Evolutionary conservation across 1,284 basidiomycete species (phyloP).

Genomic region (Leccinum subatratum): DNA sequence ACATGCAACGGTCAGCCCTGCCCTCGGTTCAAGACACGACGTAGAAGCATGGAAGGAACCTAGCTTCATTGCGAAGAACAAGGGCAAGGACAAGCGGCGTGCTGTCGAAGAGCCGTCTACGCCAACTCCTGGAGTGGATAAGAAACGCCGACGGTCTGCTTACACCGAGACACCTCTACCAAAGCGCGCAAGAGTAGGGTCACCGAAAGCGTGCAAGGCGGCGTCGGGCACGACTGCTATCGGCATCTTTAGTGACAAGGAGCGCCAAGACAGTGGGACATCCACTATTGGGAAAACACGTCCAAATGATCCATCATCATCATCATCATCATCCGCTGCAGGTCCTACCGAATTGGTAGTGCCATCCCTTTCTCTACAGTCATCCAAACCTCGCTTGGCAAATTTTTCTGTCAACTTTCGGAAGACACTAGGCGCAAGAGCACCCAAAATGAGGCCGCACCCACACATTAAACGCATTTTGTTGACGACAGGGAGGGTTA

Average conservation of each 20-base stretch:
- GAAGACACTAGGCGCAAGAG: slow-evolving; percentile 6
- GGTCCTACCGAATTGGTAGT: not conserved
- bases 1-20: not conserved
- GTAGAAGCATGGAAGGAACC: slow-evolving; percentile 28
- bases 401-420: slow-evolving; percentile 22
- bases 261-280: not conserved
- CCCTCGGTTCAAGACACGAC: slow-evolving; percentile 17
- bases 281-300: slow-evolving; percentile 1
- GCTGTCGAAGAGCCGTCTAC: slow-evolving; percentile 7
- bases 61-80: slow-evolving; percentile 26
- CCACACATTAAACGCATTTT: slow-evolving; percentile 12
- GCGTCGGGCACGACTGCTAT: not conserved
- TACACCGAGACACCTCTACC: slow-evolving; percentile 6
- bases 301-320: slow-evolving; percentile 3
- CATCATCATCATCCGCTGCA: not conserved
- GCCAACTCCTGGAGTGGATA: not conserved
- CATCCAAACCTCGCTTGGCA: slow-evolving; percentile 19
- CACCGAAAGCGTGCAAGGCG: not conserved
- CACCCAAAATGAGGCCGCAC: slow-evolving; percentile 11
- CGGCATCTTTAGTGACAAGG: not conserved
- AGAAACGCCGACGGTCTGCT: slow-evolving; percentile 20
- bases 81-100: slow-evolving; percentile 20
- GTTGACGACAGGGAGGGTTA: slow-evolving; percentile 31
- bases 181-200: slow-evolving; percentile 17
- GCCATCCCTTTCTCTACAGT: not conserved